Base-by-base conservation (phyloP, 805 yeast species). In the Starmerella kuoi region DNA sequence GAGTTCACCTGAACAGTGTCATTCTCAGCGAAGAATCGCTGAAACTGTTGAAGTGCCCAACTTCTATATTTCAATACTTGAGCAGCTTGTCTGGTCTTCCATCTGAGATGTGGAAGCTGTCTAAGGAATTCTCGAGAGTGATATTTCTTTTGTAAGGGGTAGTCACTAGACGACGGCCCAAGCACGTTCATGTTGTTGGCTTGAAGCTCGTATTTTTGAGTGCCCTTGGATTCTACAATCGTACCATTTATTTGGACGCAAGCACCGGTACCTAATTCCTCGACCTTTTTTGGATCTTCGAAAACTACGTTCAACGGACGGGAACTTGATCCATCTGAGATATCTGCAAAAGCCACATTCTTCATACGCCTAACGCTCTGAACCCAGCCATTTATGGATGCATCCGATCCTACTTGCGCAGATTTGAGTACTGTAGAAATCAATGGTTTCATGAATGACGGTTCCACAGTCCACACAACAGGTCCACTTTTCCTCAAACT, bases 101-200 rank as follows among this genome's bases (percentile, higher is more conserved):
- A 86, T 49, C 96, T 71, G 25, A 81, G 65, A 7, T 81, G 76
- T 0, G 95, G 93, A n/a, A 74, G 60, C 2, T 73, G 66, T 38
- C 98, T 69, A 32, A 91, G 61, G 52, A 67, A 79, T 48, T 76
- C 80, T 14, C 73, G 58, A 1, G 83, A 62, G 47, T 78, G 88
- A 22, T 64, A 64, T 57, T 86, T 86, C 56, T 86, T 87, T 53
- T 86, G 95, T 37, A 91, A 63, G 0, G 96, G 95, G 57, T 79
- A 91, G 5, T 65, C 59, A 2, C 70, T 72, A 0, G 71, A 67
- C 0, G 82, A 79, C 25, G 65, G 62, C 0, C 95, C 95, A 4
- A 78, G 47, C 1, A 84, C 56, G 12, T 59, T 46, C 2, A 81
- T 56, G 20, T 14, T 2, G 2, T 31, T 22, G 2, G 60, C 58